Conservation (phyloP, 441 rosid species). For the Erodium moschatum region DNA sequence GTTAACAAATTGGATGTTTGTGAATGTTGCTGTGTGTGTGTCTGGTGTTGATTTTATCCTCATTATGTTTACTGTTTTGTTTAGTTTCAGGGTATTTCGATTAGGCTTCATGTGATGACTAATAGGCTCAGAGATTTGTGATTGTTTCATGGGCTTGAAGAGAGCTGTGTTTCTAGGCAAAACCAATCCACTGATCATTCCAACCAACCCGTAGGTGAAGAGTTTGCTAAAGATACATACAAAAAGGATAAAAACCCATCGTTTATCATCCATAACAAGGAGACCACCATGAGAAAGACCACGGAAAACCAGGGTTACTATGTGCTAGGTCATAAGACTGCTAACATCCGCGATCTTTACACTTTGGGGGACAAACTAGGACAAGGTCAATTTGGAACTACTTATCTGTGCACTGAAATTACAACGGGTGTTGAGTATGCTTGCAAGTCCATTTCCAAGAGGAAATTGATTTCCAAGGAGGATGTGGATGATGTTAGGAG, state of each 20-base stretch:
- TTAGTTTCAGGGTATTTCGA: constrained; percentile 27
- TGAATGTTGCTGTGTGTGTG: constrained; percentile 8
- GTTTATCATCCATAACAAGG: constrained; percentile 31
- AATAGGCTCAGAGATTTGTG: constrained; percentile 27
- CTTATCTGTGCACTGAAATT: constrained; percentile 69
- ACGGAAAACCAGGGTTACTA: constrained; percentile 58
- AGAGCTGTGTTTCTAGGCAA: constrained; percentile 37
- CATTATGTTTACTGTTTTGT: constrained; percentile 11
- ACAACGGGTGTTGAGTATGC: constrained; percentile 55
- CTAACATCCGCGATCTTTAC: constrained; percentile 63
- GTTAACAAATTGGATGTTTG: constrained; percentile 16
- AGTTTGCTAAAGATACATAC: constrained; percentile 28
- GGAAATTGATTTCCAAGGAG: constrained; percentile 62
- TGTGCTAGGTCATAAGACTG: constrained; percentile 71
- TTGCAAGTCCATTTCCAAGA: constrained; percentile 76
- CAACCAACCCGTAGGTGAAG: constrained; percentile 29
- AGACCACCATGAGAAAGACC: constrained; percentile 54
- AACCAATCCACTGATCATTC: constrained; percentile 33
- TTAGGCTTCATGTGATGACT: constrained; percentile 43
- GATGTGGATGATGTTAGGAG: constrained; percentile 91
- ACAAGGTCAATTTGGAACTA: constrained; percentile 96
- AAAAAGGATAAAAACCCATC: constrained; percentile 27
- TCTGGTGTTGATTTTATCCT: constrained; percentile 4
- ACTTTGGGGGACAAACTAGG: constrained; percentile 90
- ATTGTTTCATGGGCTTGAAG: constrained; percentile 82